Conservation (phyloP, 1,139 yeast species). For the Arxiozyma heterogenica region DNA sequence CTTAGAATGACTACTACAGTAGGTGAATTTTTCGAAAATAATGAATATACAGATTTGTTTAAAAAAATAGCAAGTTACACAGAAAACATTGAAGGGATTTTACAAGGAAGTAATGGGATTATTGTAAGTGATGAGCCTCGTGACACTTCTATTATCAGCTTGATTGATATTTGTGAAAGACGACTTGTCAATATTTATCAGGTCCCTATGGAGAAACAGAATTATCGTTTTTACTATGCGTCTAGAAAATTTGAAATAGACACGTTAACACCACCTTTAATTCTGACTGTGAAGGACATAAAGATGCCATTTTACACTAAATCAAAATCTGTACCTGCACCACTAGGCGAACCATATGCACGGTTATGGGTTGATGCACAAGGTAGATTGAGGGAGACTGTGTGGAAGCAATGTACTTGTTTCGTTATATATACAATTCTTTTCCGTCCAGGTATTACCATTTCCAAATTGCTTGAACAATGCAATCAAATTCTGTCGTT, state of each 20-base stretch:
- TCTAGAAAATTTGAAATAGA: conserved; percentile 27
- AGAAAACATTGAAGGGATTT: conserved; percentile 15
- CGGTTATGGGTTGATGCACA: conserved; percentile 63
- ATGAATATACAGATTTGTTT: conserved; percentile 18
- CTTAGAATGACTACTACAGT: conserved; percentile 22
- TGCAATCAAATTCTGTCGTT: conserved; percentile 37
- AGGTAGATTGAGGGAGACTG: conserved; percentile 46
- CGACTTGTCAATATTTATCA: conserved; percentile 13
- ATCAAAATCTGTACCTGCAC: conserved; percentile 29
- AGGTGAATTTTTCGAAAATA: conserved; percentile 18
- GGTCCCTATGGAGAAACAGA: conserved; percentile 19
- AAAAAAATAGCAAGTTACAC: conserved; percentile 14
- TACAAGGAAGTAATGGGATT: conserved; percentile 20
- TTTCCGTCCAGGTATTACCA: conserved; percentile 58
- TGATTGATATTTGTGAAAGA: conserved; percentile 21
- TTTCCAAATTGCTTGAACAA: conserved; percentile 33
- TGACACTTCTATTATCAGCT: conserved; percentile 20
- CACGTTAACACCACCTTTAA: conserved; percentile 27
- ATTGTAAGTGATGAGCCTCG: conserved; percentile 24
- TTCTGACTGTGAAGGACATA: conserved; percentile 8
- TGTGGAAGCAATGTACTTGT: conserved; percentile 53
- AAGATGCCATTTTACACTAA: conserved; percentile 3
- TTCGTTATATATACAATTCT: conserved; percentile 45
- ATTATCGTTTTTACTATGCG: conserved; percentile 23
- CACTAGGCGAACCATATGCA: conserved; percentile 54